Evolutionary conservation across 2,329 filamentous ascomycete genomes (phyloP), one percentile per base, ranked within the genome.

Genomic region (Trichophyton equinum): DNA sequence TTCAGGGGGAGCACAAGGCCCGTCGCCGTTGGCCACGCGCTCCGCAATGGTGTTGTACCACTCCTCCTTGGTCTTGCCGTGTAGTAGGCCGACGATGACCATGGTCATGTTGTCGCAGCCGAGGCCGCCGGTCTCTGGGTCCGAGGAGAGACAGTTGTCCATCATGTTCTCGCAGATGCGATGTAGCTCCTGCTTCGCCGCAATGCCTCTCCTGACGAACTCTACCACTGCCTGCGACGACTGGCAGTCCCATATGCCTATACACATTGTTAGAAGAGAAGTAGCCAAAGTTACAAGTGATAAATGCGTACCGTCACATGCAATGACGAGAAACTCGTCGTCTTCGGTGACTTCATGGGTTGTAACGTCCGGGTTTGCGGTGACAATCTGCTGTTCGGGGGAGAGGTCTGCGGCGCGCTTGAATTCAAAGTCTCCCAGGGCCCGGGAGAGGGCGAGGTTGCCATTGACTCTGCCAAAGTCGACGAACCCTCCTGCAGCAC

Each of bases 61-160:
- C 78, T 96, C 88, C 72, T 96, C 91, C 82, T 95, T 95, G 68
- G 85, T 88, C 81, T 89, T 91, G 74, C 92, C 94, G 71, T 89
- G 85, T 67, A 99, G 82, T 72, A 99, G 85, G 67, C 87, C 94
- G 71, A 99, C 79, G 66, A 99, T 82, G 68, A 87, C 80, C 88
- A 99, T 97, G 67, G 94, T 99, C 94, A 99, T 99, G 81, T 99
- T 99, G 79, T 99, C 94, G 75, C 94, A 99, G 64, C 94, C 94
- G 64, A 99, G 92, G 65, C 94, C 94, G 60, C 94, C 94, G 36
- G 92, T 96, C 77, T 99, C 94, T 67, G 91, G 96, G 82, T 95
- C 97, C 64, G 91, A 95, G 46, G 94, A 91, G 66, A 99, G 81
- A 73, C 94, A 99, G 79, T 97, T 99, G 80, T 99, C 92, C 94